Conservation (phyloP, 352 stramenopile species). For the Plasmopara halstedii region DNA sequence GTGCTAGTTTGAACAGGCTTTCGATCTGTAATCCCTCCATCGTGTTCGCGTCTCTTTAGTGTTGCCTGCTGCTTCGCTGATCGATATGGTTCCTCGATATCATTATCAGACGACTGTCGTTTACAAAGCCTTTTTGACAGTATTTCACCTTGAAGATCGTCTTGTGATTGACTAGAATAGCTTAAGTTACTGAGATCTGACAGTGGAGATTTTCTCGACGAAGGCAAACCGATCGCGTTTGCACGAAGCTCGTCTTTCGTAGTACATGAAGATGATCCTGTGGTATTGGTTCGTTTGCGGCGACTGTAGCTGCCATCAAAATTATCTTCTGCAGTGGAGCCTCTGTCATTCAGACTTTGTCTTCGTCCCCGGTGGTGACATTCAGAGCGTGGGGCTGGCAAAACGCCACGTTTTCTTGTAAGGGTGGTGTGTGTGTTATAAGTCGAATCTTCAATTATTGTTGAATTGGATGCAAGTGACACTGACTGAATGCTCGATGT, state of each 20-base stretch:
- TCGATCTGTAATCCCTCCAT: constrained; percentile 6
- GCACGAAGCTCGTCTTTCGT: constrained; percentile 1
- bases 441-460: constrained; percentile 3
- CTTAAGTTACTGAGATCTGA: constrained; percentile 4
- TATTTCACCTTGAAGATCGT: constrained; percentile 12
- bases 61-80: constrained; percentile 38
- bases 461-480: constrained; percentile 26
- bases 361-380: constrained; percentile 36
- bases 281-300: constrained; percentile 67
- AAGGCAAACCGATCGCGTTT: constrained; percentile 7
- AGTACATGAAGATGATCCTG: constrained; percentile 13
- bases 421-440: constrained; percentile 3
- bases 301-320: constrained; percentile 40
- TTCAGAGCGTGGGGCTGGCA: constrained; percentile 11
- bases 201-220: constrained; percentile 6
- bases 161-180: constrained; percentile 14
- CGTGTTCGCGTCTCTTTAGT: constrained; percentile 8
- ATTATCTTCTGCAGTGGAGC: constrained; percentile 49
- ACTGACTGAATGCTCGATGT: constrained; percentile 46
- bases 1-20: constrained; percentile 1
- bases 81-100: constrained; percentile 24
- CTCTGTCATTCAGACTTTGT: constrained; percentile 47
- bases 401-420: constrained; percentile 2
- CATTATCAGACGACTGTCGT: constrained; percentile 35
- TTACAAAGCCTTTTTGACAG: constrained; percentile 44